phyloP scores from a whole-genome alignment of 176 grass and related monocot genomes.

The Rhynchospora breviuscula region DNA sequence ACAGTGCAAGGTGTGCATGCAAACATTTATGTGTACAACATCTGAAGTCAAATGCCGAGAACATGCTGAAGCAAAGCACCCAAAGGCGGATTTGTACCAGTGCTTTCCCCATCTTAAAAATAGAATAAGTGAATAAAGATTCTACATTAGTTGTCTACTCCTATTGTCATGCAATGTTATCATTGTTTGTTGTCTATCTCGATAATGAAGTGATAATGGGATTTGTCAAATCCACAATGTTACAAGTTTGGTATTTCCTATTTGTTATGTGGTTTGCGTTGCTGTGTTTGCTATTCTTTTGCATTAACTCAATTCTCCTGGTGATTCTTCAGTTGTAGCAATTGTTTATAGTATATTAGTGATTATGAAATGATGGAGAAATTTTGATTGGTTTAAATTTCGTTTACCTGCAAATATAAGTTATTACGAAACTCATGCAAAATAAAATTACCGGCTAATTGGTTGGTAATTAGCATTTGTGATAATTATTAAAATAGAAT shows the following conservation, averaged over 20 bases:
- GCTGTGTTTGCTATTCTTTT: neutral
- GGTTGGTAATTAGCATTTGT: too few relatives aligned
- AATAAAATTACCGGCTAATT: too few relatives aligned
- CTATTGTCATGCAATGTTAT: neutral
- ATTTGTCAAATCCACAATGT: neutral
- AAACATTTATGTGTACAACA: constrained; percentile 72
- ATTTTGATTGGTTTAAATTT: too few relatives aligned
- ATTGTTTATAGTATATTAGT: neutral
- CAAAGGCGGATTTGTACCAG: constrained; percentile 53
- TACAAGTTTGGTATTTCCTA: neutral
- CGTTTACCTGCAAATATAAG: too few relatives aligned
- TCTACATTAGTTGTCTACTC: too few relatives aligned
- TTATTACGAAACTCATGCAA: too few relatives aligned
- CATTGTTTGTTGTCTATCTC: neutral
- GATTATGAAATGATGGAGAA: too few relatives aligned
- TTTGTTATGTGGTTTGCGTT: neutral
- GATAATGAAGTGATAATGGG: neutral
- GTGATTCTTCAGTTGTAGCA: neutral
- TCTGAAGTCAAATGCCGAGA: constrained; percentile 64
- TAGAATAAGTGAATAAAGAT: constrained; percentile 32
- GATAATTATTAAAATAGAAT: too few relatives aligned
- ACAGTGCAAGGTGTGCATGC: constrained; percentile 78
- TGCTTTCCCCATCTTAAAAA: constrained; percentile 63
- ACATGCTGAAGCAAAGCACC: constrained; percentile 56
- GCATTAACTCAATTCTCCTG: neutral